phyloP scores from a whole-genome alignment of 495 filamentous ascomycete genomes.

The Staphylotrichum longicolle region DNA sequence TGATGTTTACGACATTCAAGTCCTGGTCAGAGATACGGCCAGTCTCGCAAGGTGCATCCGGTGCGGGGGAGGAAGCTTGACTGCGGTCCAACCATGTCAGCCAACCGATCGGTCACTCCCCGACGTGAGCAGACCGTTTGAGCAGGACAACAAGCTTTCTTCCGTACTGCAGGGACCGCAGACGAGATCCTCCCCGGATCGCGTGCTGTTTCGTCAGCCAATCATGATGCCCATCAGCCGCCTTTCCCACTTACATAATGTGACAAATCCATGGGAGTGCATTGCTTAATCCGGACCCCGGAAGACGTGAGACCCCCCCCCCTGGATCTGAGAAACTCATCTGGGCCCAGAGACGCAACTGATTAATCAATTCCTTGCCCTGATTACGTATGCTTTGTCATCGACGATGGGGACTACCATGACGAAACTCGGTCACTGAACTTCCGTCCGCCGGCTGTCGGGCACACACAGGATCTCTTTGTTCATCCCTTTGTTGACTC shows the following conservation, averaged over 20 bases:
- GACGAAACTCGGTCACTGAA: neutral
- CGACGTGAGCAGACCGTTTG: too few relatives aligned
- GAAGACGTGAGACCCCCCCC: neutral
- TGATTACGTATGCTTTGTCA: slow-evolving; percentile 9
- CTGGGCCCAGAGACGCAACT: neutral
- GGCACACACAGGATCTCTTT: neutral
- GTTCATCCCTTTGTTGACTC: neutral
- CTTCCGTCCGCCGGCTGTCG: neutral
- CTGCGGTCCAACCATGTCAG: too few relatives aligned
- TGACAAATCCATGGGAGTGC: slow-evolving; percentile 3
- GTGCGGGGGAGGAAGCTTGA: too few relatives aligned
- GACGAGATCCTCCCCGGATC: neutral
- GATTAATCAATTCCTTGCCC: neutral
- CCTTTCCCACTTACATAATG: neutral
- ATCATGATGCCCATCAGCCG: neutral
- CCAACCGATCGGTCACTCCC: too few relatives aligned
- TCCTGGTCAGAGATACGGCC: too few relatives aligned
- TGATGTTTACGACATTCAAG: too few relatives aligned
- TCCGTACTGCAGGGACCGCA: too few relatives aligned
- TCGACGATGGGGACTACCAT: neutral
- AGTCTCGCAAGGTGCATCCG: too few relatives aligned
- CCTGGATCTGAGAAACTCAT: neutral
- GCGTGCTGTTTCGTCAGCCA: neutral
- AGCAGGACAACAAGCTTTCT: too few relatives aligned
- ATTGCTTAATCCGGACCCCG: neutral